Evolutionary conservation across 192 early-diverging fungal genomes (phyloP), one percentile per base, ranked within the genome.

Genomic region (Coemansia sp.): DNA sequence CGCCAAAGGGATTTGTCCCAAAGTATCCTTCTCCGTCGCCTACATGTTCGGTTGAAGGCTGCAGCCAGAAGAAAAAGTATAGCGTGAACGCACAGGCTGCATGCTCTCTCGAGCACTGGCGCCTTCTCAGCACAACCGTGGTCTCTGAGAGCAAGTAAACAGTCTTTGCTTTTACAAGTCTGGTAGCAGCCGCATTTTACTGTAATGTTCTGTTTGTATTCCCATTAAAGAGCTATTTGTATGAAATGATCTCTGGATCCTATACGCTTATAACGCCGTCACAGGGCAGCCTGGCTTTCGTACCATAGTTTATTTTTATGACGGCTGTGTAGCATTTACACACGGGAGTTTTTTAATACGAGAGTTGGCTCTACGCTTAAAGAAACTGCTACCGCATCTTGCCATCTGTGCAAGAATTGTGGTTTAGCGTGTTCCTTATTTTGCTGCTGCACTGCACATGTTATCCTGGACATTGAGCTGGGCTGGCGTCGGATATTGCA

Each of bases 51-150:
- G 72, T 88, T 0, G 13, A 58, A 11, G 79, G 84, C 11, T 89
- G 88, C 51, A 19, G 56, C 12, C 62, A 79, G 46, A 72, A 69
- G 36, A 89, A 88, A 68, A 87, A 84, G 69, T 90, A 90, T 67
- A 74, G 58, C 16, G 85, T 82, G 56, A 59, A 59, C 26, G 69
- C 79, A 10, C 82, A 82, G 45, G 74, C 84, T 42, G 87, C 87
- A 0, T 90, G 89, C 61, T 88, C 86, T 21, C 74, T 90, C 43
- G 84, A 84, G n/a, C 89, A 90, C 54, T 84, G 77, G 76, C 66
- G 66, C 18, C 11, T 68, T 18, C 68, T 84, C 54, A 76, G 10
- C 8, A 41, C 57, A 18, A 12, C 57, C n/a, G 37, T 37, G 12
- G 39, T 16, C 26, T 40, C 57, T 59, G 57, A 26, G 16, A 59